Conservation (phyloP, 176 grass and related monocot species). For the Dendrocalamus sinicus region DNA sequence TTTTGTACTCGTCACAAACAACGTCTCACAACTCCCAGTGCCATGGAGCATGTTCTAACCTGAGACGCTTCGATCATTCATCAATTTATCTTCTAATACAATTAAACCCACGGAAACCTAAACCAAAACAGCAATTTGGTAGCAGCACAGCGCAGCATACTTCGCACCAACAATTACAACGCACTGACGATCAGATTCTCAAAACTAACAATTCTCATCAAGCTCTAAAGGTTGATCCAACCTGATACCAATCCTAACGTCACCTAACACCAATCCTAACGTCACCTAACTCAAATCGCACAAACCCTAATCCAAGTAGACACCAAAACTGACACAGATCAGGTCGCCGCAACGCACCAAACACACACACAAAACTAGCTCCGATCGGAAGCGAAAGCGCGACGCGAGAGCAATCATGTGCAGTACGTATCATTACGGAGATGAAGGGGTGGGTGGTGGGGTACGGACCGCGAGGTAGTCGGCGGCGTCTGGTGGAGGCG, state of each 20-base stretch:
- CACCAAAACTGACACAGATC: conserved; percentile 19
- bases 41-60: not conserved
- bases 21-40: not conserved
- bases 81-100: not conserved
- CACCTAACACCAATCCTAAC: not conserved
- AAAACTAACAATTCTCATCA: not conserved
- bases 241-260: not conserved
- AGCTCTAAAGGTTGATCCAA: not conserved
- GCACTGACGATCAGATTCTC: not conserved
- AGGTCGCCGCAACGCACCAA: not conserved
- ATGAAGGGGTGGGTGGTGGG: not conserved
- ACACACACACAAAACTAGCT: not conserved
- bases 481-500: conserved; percentile 79
- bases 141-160: not conserved
- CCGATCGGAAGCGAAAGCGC: conserved; percentile 21
- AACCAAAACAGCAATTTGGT: not conserved
- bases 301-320: conserved; percentile 37
- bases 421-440: not conserved
- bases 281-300: not conserved
- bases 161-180: not conserved
- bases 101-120: conserved; percentile 9
- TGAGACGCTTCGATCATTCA: not conserved
- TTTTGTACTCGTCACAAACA: not conserved
- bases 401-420: not conserved
- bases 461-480: conserved; percentile 80